Conservation (phyloP, 176 grass and related monocot species). For the Oryza glumipatula region DNA sequence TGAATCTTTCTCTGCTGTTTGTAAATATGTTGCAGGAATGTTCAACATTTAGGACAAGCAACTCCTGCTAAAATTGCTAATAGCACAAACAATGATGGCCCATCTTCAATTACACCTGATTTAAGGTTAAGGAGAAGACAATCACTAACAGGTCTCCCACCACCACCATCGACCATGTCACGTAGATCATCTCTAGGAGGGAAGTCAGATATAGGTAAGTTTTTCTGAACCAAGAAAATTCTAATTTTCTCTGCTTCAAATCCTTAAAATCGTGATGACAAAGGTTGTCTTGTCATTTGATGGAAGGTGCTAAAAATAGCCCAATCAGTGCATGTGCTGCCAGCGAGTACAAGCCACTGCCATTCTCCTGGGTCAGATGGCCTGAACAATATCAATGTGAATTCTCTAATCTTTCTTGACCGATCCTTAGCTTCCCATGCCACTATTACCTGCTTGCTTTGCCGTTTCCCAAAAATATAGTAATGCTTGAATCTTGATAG, state of each 20-base stretch:
- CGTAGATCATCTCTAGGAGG: conserved; percentile 90
- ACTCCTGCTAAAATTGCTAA: conserved; percentile 47
- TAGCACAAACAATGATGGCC: conserved; percentile 32
- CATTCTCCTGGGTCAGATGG: conserved; percentile 58
- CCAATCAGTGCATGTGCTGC: conserved; percentile 52
- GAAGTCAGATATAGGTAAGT: conserved; percentile 66
- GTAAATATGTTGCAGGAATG: conserved; percentile 58
- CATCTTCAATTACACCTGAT: conserved; percentile 48
- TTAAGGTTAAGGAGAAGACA: conserved; percentile 65
- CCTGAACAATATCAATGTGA: conserved; percentile 55
- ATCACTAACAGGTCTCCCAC: conserved; percentile 63
- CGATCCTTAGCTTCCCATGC: conserved; percentile 9
- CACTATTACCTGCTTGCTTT: conserved; percentile 26
- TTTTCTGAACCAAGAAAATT: conserved; percentile 18
- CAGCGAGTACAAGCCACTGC: conserved; percentile 47
- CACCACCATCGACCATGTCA: conserved; percentile 45
- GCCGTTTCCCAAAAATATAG: neutral
- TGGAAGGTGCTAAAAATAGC: conserved; percentile 54
- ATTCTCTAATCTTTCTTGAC: conserved; percentile 42
- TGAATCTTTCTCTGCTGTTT: conserved; percentile 26
- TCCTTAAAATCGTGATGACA: conserved; percentile 18
- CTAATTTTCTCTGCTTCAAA: conserved; percentile 36
- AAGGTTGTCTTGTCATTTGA: conserved; percentile 39
- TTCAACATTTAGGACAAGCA: conserved; percentile 47
- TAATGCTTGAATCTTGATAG: conserved; percentile 5